Conservation (phyloP, 257 asterid species). For the Fraxinus pennsylvanica region DNA sequence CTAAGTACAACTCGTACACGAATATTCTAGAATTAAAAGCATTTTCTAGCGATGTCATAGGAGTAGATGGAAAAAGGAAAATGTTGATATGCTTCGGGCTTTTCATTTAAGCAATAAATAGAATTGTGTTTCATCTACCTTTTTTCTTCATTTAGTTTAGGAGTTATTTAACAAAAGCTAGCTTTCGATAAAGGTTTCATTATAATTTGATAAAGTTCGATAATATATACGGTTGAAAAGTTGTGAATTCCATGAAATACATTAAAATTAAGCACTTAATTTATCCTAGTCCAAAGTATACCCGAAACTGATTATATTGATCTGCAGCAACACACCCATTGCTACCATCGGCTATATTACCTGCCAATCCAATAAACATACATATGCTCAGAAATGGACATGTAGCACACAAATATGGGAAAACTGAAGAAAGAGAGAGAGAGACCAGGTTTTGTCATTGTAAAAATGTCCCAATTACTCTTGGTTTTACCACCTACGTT, state of each 20-base stretch:
- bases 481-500: neutral
- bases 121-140: no score
- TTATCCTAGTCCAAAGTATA: neutral
- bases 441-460: neutral
- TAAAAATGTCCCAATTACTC: neutral
- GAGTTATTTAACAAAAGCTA: no score
- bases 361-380: constrained; percentile 18
- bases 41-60: no score
- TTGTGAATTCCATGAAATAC: no score
- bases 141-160: no score
- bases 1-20: neutral
- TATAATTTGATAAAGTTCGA: no score
- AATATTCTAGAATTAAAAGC: neutral
- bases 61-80: no score
- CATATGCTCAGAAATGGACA: neutral
- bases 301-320: constrained; percentile 36
- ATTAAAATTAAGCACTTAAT: no score
- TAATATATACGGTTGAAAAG: no score
- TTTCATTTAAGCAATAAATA: no score
- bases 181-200: no score
- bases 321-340: constrained; percentile 46
- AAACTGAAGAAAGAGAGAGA: neutral
- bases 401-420: neutral
- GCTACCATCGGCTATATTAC: constrained; percentile 27
- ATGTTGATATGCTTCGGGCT: no score